Base-by-base conservation (phyloP, 2,329 filamentous ascomycete species). In the Cordyceps farinosa region DNA sequence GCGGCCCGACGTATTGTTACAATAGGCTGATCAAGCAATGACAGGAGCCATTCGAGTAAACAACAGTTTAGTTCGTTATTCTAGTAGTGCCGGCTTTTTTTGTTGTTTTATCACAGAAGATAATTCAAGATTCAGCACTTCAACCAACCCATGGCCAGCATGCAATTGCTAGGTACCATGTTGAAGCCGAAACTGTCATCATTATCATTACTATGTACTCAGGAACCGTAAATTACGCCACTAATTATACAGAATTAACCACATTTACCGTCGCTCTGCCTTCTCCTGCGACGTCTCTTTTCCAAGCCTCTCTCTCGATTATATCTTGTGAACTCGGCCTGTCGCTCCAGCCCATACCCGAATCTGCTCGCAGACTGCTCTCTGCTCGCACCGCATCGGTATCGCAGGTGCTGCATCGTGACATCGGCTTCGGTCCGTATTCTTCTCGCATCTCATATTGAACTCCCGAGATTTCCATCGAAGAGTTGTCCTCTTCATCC, bases 401-500 rank as follows among this genome's bases (percentile, higher is more conserved):
- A 22, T 42, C 60, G 36, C 60, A 62, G 13, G 60, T 62, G 45
- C 44, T 62, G 5, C 60, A 51, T 27, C 60, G 60, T 15, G 60
- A 56, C 3, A 56, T 32, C 7, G 60, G 60, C 15, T 62, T 62
- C 9, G 60, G 60, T 15, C 60, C 60, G 45, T 62, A 62, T 17
- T 52, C 52, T 30, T 62, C 52, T 5, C 60, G 60, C 42, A 62
- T 45, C 11, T 56, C 52, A 22, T 62, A 62, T 10, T 62, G 60
- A 4, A 62, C 60, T n/a, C 60, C 60, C 7, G 60, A 56, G 2
- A 62, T 62, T 5, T 62, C 60, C 60, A 56, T 55, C 7, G 60
- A 56, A 17, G 45, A 50, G 30, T 32, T 56, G 44, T 56, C 60
- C 8, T 42, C 60, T 11, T 47, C 62, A n/a, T 54, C 48, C 17